phyloP scores from a whole-genome alignment of 441 rosid species.

The Arabidopsis hybrid region DNA sequence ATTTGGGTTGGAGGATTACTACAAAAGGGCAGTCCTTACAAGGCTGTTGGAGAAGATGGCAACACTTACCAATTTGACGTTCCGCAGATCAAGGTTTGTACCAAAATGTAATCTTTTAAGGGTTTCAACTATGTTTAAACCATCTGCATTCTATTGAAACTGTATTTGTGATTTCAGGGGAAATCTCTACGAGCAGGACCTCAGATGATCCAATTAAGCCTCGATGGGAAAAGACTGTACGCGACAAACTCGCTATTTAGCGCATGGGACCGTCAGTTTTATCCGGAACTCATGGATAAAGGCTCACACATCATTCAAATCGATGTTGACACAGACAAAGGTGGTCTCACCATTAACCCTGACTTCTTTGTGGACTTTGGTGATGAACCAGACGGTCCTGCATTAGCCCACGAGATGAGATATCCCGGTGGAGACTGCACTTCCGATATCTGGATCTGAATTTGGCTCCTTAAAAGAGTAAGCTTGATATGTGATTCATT shows the following conservation, averaged over 20 bases:
- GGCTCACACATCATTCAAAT: slow-evolving; percentile 92
- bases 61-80: slow-evolving; percentile 67
- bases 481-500: neutral
- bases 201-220: slow-evolving; percentile 88
- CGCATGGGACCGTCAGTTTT: slow-evolving; percentile 82
- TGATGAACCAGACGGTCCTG: slow-evolving; percentile 82
- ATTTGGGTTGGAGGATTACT: slow-evolving; percentile 84
- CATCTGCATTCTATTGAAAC: slow-evolving; percentile 4
- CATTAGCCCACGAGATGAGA: slow-evolving; percentile 94
- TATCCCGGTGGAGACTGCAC: slow-evolving; percentile 98
- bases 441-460: slow-evolving; percentile 83
- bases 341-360: slow-evolving; percentile 75
- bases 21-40: slow-evolving; percentile 72
- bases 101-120: neutral
- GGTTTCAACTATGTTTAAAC: too few relatives aligned
- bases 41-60: slow-evolving; percentile 69
- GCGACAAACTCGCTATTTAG: slow-evolving; percentile 89
- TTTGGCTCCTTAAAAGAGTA: neutral
- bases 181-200: slow-evolving; percentile 78
- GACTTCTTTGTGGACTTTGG: slow-evolving; percentile 82
- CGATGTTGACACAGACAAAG: slow-evolving; percentile 76
- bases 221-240: slow-evolving; percentile 85
- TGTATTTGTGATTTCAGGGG: slow-evolving; percentile 51
- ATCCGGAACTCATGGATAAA: slow-evolving; percentile 73
- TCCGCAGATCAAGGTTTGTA: slow-evolving; percentile 71